Conservation (phyloP, 257 asterid species). For the Scutellaria minor region DNA sequence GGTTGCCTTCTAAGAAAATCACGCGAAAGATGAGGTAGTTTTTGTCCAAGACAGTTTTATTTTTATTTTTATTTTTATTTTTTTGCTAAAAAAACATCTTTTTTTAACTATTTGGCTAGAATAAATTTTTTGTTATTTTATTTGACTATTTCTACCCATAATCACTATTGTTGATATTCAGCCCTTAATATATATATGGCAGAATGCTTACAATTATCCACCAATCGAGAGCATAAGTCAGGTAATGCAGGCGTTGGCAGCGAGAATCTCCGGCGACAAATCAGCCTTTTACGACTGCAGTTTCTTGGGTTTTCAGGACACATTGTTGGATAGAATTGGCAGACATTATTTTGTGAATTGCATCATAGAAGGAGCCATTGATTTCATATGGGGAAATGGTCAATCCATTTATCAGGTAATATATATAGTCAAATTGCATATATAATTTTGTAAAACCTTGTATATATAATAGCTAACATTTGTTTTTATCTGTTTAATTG, state of each 20-base stretch:
- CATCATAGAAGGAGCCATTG: slow-evolving; percentile 54
- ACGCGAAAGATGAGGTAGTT: no score
- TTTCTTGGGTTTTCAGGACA: slow-evolving; percentile 57
- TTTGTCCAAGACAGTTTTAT: no score
- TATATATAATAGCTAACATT: no score
- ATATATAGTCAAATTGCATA: no score
- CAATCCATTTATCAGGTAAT: slow-evolving; percentile 62
- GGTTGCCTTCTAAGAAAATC: no score
- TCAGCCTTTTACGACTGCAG: slow-evolving; percentile 47
- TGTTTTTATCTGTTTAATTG: background rate
- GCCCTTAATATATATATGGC: background rate
- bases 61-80: no score
- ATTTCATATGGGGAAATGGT: slow-evolving; percentile 61
- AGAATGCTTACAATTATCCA: slow-evolving; percentile 61
- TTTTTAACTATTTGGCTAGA: no score
- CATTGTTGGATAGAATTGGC: slow-evolving; percentile 54
- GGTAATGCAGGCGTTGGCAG: slow-evolving; percentile 48
- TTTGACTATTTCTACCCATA: no score
- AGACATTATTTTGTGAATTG: slow-evolving; percentile 57
- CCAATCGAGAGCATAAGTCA: slow-evolving; percentile 19
- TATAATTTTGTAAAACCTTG: no score
- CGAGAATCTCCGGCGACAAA: slow-evolving; percentile 52
- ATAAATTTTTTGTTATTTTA: no score
- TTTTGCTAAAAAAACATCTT: no score
- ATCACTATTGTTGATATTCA: no score